A percentile compares a stretch with the other conserved stretches of the same genome.
Conservation (phyloP, 352 stramenopile species). For the Phytophthora brassicae region DNA sequence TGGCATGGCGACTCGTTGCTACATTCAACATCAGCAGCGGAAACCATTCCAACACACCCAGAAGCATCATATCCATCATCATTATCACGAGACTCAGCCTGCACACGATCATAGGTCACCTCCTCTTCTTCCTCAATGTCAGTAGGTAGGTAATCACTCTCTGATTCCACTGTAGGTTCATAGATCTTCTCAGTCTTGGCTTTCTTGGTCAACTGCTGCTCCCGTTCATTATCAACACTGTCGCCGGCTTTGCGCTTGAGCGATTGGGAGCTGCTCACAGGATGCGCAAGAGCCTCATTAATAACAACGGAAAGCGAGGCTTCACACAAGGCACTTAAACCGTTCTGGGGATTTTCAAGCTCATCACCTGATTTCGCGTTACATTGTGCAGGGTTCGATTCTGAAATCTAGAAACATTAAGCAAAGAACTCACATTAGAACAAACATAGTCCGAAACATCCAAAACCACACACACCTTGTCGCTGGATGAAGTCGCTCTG, state of each 20-base stretch:
- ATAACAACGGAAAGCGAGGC: slow-evolving; percentile 56
- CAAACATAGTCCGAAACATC: not conserved
- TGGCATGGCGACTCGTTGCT: slow-evolving; percentile 27
- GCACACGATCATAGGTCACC: not conserved
- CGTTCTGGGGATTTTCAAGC: slow-evolving; percentile 29
- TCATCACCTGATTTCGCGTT: slow-evolving; percentile 42
- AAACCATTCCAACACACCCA: slow-evolving; percentile 33
- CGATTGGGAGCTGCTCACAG: slow-evolving; percentile 57
- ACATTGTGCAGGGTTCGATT: not conserved
- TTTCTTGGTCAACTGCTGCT: slow-evolving; percentile 35
- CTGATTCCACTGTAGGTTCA: slow-evolving; percentile 20
- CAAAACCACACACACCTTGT: slow-evolving; percentile 38
- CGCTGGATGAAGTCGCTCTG: slow-evolving; percentile 7
- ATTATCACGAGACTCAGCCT: slow-evolving; percentile 23
- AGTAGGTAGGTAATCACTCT: slow-evolving; percentile 46
- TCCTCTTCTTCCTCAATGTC: slow-evolving; percentile 37
- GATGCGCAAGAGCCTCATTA: slow-evolving; percentile 74
- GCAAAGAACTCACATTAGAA: slow-evolving; percentile 7
- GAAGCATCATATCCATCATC: slow-evolving; percentile 24
- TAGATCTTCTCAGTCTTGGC: slow-evolving; percentile 20
- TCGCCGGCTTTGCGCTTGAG: slow-evolving; percentile 57
- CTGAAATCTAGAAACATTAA: slow-evolving; percentile 1
- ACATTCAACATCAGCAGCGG: slow-evolving; percentile 64
- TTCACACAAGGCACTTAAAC: slow-evolving; percentile 33
- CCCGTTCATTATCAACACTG: slow-evolving; percentile 11